Percentiles rank a stretch among this genome's conserved stretches.
Conservation (phyloP, 2,329 filamentous ascomycete genomes). For the Neoarthrinium moseri region DNA sequence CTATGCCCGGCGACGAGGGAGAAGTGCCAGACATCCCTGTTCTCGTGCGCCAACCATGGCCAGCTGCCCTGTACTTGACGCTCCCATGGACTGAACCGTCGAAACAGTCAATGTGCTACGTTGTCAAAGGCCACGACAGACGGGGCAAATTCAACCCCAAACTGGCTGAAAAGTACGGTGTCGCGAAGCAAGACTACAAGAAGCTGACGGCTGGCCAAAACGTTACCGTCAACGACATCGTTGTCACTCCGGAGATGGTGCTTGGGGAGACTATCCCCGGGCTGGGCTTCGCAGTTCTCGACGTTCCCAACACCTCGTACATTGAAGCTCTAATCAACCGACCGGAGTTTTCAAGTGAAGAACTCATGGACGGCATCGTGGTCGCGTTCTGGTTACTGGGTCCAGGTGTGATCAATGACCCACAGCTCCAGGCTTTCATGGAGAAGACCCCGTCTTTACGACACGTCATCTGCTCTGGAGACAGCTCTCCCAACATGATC, state of each 20-base stretch:
- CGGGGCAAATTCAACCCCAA: conserved; percentile 77
- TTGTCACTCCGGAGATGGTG: conserved; percentile 84
- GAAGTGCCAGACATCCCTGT: conserved; percentile 66
- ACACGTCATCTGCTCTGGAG: conserved; percentile 76
- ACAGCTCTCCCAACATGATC: conserved; percentile 74
- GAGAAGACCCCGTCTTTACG: conserved; percentile 55
- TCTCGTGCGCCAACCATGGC: conserved; percentile 76
- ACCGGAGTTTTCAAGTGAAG: conserved; percentile 66
- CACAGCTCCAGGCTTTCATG: conserved; percentile 69
- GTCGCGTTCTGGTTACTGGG: conserved; percentile 83
- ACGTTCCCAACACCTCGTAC: conserved; percentile 71
- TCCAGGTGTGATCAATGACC: conserved; percentile 60
- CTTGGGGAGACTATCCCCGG: conserved; percentile 66
- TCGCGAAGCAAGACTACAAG: conserved; percentile 58
- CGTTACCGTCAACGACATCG: conserved; percentile 64
- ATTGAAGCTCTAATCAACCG: conserved; percentile 67
- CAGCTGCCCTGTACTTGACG: conserved; percentile 59
- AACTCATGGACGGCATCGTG: conserved; percentile 66
- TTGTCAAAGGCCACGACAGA: conserved; percentile 72
- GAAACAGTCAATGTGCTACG: conserved; percentile 76
- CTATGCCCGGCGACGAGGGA: conserved; percentile 51
- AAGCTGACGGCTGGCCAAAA: conserved; percentile 61
- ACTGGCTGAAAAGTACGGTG: conserved; percentile 63
- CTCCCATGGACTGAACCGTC: conserved; percentile 70
- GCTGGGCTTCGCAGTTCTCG: conserved; percentile 74